Conservation (phyloP, 2,329 filamentous ascomycete genomes). For the Nothophaeocryptopus gaeumannii region DNA sequence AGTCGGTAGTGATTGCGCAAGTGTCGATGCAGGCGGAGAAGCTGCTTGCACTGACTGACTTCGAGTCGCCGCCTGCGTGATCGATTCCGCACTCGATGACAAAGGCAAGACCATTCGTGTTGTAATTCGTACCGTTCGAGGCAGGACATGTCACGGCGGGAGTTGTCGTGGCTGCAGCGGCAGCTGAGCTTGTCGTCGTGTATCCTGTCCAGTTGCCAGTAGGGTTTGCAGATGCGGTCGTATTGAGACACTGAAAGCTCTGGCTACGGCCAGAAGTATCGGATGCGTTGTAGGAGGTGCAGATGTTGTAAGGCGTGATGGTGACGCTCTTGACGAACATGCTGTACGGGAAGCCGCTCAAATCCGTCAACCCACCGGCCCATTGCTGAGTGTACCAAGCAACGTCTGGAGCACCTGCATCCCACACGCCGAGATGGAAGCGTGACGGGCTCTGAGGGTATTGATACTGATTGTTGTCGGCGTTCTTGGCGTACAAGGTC, state of each 20-base stretch:
- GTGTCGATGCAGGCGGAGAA: constrained; percentile 27
- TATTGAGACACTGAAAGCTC: constrained; percentile 12
- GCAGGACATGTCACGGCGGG: constrained; percentile 19
- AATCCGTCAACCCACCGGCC: constrained; percentile 16
- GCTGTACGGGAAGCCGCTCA: constrained; percentile 13
- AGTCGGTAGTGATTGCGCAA: constrained; percentile 22
- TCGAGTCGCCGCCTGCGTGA: constrained; percentile 30
- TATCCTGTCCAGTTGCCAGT: too few relatives aligned
- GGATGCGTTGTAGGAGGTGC: constrained; percentile 11
- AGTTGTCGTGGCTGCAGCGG: background rate
- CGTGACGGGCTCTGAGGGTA: constrained; percentile 23
- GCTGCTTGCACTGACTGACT: constrained; percentile 15
- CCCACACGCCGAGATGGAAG: constrained; percentile 21
- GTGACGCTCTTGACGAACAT: constrained; percentile 14
- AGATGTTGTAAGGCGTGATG: constrained; percentile 8
- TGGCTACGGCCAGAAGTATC: constrained; percentile 11
- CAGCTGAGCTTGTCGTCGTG: background rate
- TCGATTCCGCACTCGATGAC: constrained; percentile 32
- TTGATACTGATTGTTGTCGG: constrained; percentile 12
- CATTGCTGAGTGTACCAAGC: constrained; percentile 10
- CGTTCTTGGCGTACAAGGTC: constrained; percentile 35
- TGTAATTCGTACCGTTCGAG: constrained; percentile 23
- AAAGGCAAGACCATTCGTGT: constrained; percentile 21
- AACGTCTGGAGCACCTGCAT: constrained; percentile 10
- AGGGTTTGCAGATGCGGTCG: background rate